Evolutionary conservation across 306 rosid genomes (phyloP).

Genomic region (Corylus americana): DNA sequence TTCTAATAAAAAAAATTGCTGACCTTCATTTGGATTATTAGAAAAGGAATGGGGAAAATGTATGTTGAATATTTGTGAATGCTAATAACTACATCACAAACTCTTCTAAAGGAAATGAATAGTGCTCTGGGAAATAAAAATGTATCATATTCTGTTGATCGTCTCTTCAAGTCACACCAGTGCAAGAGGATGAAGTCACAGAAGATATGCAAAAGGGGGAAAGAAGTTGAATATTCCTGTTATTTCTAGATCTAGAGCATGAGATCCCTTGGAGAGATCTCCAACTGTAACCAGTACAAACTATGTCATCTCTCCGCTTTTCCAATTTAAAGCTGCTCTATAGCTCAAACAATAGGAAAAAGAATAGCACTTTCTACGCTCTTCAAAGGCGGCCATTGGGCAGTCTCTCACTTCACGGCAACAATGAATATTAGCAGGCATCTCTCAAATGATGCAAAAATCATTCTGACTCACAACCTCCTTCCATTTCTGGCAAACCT

Average conservation of each 20-base stretch:
- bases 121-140: not conserved
- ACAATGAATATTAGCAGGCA: slow-evolving; percentile 20
- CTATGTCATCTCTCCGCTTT: slow-evolving; percentile 31
- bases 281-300: slow-evolving; percentile 20
- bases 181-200: not conserved
- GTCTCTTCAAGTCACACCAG: not conserved
- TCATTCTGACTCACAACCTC: slow-evolving; percentile 46
- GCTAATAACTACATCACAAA: not conserved
- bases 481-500: slow-evolving; percentile 80
- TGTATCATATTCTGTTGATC: slow-evolving; percentile 1
- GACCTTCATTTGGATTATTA: too few species aligned
- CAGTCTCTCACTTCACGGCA: slow-evolving; percentile 33
- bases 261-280: slow-evolving; percentile 29
- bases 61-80: not conserved
- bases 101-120: not conserved
- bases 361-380: slow-evolving; percentile 35
- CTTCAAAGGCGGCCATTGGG: slow-evolving; percentile 27
- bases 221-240: slow-evolving; percentile 34
- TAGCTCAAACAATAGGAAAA: slow-evolving; percentile 41
- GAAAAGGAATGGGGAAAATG: too few species aligned
- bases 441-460: slow-evolving; percentile 28
- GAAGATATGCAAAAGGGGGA: not conserved
- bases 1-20: too few species aligned
- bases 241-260: slow-evolving; percentile 39
- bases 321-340: slow-evolving; percentile 38